Base-by-base conservation (phyloP, 2,329 filamentous ascomycete genomes). In the Fusarium nelsonii region DNA sequence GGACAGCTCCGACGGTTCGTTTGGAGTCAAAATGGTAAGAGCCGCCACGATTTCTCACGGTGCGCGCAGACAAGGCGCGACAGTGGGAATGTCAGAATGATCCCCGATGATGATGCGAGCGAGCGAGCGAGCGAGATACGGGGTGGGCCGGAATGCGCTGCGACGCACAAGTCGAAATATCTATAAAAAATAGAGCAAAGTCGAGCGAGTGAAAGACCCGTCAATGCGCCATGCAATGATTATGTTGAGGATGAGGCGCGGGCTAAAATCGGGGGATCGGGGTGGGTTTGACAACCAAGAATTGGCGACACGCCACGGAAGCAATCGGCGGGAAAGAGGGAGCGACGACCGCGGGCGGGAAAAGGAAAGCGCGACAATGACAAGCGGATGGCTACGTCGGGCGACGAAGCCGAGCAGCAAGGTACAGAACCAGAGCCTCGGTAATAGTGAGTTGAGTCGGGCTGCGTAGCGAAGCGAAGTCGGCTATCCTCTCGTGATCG, bases 1-100 rank as follows among this genome's bases (percentile, higher is more conserved):
- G 66, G 87, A 88, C 65, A 89, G 82, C 77, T 87, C 84, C 72
- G 84, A 81, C 60, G 78, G 72, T 71, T 87, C 84, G 79, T 80
- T 80, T 74, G 83, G 84, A 76, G 79, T 84, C 78, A 86, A 80
- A 72, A 87, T 80, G 60, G 84, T 86, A 77, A 87, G 84, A 76
- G 86, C 86, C 78, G 85, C 86, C 86, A 88, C 83, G 78, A 75
- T 81, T 81, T 78, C 79, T 75, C 63, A 65, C 53, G 69, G 65
- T 72, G 77, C 77, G 77, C 77, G 72, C 74, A 63, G 67, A 68
- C 60, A 52, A 57, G 66, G 73, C 73, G 73, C 73, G 72, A 69
- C 66, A 69, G 71, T 67, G 32, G 55, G 49, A 51, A 63, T 52
- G 45, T 63, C 62, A 58, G 55, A 48, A 62, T 55, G 30, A 46